Base-by-base conservation (phyloP, 306 rosid species). In the Pyrus betulifolia region DNA sequence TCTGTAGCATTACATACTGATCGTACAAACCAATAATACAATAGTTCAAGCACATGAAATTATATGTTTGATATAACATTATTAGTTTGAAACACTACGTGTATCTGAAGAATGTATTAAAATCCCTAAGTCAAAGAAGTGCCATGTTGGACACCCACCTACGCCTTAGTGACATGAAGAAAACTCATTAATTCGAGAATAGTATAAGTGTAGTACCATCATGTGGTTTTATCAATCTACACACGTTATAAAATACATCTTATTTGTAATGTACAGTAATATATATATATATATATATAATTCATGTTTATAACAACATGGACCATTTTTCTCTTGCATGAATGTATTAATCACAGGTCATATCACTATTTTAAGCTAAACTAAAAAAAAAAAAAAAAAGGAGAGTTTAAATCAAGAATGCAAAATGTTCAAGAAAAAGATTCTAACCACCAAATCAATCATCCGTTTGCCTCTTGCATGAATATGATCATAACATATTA, bases 351-450 rank as follows among this genome's bases (percentile, higher is more conserved):
- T 49, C 18, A 14, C 15, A 49, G 15, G 8, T 18, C 1, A 15
- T 15, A 49, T 49, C 18, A 5, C 0, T 49, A 49, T 49, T 49
- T 14, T 15, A 15, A 49, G 55, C 8, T 49, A 49, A 15, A 49
- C 2, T 49, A 15, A 49, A 4, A 17, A 49, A 0, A 0, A 0
- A 8, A 17, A 49, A 0, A 0, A 0, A 8, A 4, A 49, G 8
- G 54, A 49, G 7, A 5, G 21, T 5, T 49, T 49, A 0, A 15
- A 49, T 49, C 8, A 15, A 0, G 17, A 49, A 49, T 15, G 1
- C 18, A 15, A 49, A 1, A 49, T 6, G 21, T 15, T 49, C 5
- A 49, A 15, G 8, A 49, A 14, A 4, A 49, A 0, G 8, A 15
- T 49, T 18, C 8, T 15, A 49, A 49, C 8, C 55, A 49, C 1